Evolutionary conservation across 441 rosid genomes (phyloP).

Genomic region (Cnidoscolus chayamansa): DNA sequence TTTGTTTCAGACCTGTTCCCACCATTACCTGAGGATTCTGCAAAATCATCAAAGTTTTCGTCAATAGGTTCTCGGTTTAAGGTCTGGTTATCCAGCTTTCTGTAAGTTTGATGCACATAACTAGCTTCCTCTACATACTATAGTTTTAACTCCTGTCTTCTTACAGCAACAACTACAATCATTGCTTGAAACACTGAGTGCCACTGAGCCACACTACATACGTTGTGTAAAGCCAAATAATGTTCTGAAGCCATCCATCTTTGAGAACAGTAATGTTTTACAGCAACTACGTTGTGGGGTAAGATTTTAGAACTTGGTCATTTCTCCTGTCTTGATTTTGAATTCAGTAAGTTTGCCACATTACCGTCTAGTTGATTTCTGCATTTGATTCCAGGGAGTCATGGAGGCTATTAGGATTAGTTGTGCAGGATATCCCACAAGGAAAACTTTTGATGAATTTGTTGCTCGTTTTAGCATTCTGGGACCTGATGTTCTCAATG

Average conservation of each 20-base stretch:
- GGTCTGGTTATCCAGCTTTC: slow-evolving; percentile 46
- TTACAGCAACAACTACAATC: slow-evolving; percentile 94
- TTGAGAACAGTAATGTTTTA: slow-evolving; percentile 74
- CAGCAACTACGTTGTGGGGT: slow-evolving; percentile 98
- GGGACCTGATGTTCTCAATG: slow-evolving; percentile 48
- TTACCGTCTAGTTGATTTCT: slow-evolving; percentile 16
- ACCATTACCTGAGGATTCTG: slow-evolving; percentile 72
- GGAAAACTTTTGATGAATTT: slow-evolving; percentile 78
- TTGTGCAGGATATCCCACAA: slow-evolving; percentile 95
- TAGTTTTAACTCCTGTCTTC: slow-evolving; percentile 18
- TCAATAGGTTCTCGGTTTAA: slow-evolving; percentile 91
- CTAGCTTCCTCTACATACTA: slow-evolving; percentile 19
- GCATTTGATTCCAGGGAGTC: slow-evolving; percentile 64
- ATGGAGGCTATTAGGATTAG: slow-evolving; percentile 99
- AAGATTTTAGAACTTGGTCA: slow-evolving; percentile 37
- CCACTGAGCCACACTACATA: slow-evolving; percentile 91
- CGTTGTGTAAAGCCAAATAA: slow-evolving; percentile 97
- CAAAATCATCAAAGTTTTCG: slow-evolving; percentile 88
- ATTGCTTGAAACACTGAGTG: slow-evolving; percentile 84
- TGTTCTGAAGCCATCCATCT: slow-evolving; percentile 76
- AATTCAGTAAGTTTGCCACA: slow-evolving; percentile 5
- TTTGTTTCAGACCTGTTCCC: slow-evolving; percentile 87
- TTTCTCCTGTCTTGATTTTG: slow-evolving; percentile 25
- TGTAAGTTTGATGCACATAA: slow-evolving; percentile 14
- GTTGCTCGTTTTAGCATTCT: slow-evolving; percentile 61